Percentiles rank a stretch among this genome's conserved stretches.
Evolutionary conservation across 1,284 basidiomycete species (phyloP).

Genomic region (Anthracocystis panici-leucophaei): DNA sequence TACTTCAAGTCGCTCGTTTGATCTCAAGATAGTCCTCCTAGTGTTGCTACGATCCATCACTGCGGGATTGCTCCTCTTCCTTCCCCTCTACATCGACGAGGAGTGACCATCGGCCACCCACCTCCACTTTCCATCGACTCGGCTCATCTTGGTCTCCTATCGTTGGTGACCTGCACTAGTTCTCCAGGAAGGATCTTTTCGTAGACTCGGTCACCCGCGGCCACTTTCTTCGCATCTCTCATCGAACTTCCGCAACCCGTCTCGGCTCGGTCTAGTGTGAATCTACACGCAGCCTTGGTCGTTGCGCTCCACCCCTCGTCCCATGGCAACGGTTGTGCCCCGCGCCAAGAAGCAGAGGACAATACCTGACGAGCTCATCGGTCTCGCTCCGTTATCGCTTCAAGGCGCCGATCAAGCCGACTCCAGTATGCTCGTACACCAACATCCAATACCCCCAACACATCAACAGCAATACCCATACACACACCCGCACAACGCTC

Average conservation of each 20-base stretch:
- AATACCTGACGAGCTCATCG: constrained; percentile 38
- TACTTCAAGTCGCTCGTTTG: background rate
- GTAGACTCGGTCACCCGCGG: constrained; percentile 5
- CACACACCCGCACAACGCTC: constrained; percentile 3
- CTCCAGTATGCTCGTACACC: constrained; percentile 46
- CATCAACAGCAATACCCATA: constrained; percentile 28
- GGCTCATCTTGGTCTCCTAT: background rate
- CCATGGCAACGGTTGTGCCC: constrained; percentile 55
- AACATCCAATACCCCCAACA: constrained; percentile 34
- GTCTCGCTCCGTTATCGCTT: constrained; percentile 28
- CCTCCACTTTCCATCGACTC: constrained; percentile 25
- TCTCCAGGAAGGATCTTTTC: background rate
- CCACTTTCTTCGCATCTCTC: background rate
- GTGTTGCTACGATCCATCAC: background rate
- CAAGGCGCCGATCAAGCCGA: constrained; percentile 20
- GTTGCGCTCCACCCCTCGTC: background rate
- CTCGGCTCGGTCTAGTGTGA: constrained; percentile 6
- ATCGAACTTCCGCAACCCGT: background rate
- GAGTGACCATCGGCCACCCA: constrained; percentile 9
- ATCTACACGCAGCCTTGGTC: background rate
- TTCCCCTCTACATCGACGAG: background rate
- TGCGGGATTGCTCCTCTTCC: background rate
- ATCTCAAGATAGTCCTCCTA: background rate
- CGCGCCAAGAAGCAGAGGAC: constrained; percentile 56
- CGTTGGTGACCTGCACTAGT: background rate